Evolutionary conservation across 306 rosid species (phyloP).

Genomic region (Gillenia trifoliata): DNA sequence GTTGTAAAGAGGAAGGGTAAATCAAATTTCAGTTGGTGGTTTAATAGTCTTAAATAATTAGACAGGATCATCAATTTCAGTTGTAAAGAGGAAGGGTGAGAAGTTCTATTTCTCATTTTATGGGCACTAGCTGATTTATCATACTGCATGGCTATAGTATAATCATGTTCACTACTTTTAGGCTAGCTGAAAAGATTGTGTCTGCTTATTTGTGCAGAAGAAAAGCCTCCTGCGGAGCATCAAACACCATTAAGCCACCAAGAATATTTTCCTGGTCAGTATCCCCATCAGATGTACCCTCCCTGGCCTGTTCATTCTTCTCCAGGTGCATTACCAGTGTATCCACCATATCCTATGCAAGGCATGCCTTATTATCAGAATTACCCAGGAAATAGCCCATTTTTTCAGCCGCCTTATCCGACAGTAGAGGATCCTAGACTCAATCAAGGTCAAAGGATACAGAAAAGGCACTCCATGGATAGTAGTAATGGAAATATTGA

Average conservation of each 20-base stretch:
- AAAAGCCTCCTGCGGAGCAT: slow-evolving; percentile 46
- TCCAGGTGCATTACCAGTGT: slow-evolving; percentile 68
- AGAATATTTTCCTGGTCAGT: slow-evolving; percentile 81
- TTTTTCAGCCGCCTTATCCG: slow-evolving; percentile 69
- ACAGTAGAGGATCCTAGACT: slow-evolving; percentile 58
- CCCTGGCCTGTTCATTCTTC: slow-evolving; percentile 95
- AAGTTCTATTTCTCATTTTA: background rate
- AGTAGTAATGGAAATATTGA: slow-evolving; percentile 54
- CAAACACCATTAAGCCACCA: slow-evolving; percentile 56
- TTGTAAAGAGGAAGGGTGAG: background rate
- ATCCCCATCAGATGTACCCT: slow-evolving; percentile 82
- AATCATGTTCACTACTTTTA: background rate
- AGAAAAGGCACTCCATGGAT: slow-evolving; percentile 80
- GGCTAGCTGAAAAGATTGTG: slow-evolving; percentile 9
- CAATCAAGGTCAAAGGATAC: slow-evolving; percentile 42
- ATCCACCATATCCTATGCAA: slow-evolving; percentile 80
- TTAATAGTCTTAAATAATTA: slow-evolving; percentile 1
- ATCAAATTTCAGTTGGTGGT: too few species aligned
- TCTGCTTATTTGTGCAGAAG: slow-evolving; percentile 50
- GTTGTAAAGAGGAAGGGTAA: too few species aligned
- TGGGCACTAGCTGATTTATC: too few species aligned
- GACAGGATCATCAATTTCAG: background rate
- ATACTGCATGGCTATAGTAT: background rate
- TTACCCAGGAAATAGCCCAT: slow-evolving; percentile 70
- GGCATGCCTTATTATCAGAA: slow-evolving; percentile 91